Evolutionary conservation across 2,329 filamentous ascomycete genomes (phyloP), one percentile per base, ranked within the genome.

Genomic region (Microcyclospora pomicola): DNA sequence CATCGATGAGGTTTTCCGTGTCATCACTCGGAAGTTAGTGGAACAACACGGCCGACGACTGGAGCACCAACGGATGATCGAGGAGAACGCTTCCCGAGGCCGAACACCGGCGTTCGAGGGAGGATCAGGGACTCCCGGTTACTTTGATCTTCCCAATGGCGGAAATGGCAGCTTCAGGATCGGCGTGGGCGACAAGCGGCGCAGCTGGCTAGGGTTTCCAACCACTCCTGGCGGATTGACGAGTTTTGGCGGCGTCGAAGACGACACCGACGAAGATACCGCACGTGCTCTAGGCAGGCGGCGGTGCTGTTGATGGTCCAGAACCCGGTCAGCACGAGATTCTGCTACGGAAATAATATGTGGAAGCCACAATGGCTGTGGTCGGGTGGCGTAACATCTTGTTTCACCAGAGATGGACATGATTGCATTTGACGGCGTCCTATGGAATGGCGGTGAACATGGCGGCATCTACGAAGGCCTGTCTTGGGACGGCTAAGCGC

Each of bases 1-100:
- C 13, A 87, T 98, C 13, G 91, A 96, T 51, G 91, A 96, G 61
- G 86, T 98, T 0, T 96, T 96, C 52, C 73, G 88, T 2, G 84
- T 93, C 16, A 81, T 86, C 33, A 91, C 87, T 7, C 69, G 92
- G 52, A 93, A 93, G 63, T 62, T 80, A 13, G 77, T 80, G 5
- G 88, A 95, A 64, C 74, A 88, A 53, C 65, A 69, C 42, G 67
- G 79, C 32, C 67, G 68, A 40, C 68, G 66, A 33, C 55, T 70
- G 11, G 71, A 72, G 42, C 62, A 66, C 11, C 69, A 72, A 37
- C 56, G 65, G 13, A 45, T 63, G 35, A 61, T 66, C 37, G 62
- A 67, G 13, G 56, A 59, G 10, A 51, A 58, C 31, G 60, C 57
- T 30, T 44, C 41, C 10, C 40, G 42, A 6, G 61, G 62, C 7